Base-by-base conservation (phyloP, 371 early-diverging fungal species). In the Mycotypha africana region DNA sequence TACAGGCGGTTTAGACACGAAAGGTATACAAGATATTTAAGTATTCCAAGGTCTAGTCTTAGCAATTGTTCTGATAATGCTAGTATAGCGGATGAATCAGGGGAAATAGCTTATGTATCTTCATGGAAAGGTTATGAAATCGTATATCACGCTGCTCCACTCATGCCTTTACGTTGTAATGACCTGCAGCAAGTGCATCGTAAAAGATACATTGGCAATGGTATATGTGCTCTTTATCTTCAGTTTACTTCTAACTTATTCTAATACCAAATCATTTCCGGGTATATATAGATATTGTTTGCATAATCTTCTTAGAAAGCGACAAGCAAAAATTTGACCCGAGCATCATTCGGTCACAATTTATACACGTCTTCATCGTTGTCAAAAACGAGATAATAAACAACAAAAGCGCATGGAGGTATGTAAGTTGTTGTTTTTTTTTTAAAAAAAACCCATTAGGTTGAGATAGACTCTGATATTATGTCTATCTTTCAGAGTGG, bases 161-260 rank as follows among this genome's bases (percentile, higher is more conserved):
- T 88, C 15, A 73, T 93, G 41, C 93, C 93, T 2, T 78, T 56
- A 58, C 76, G 75, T 45, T 63, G 67, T 5, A 68, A 69, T 8
- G 91, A 91, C 56, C 60, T 60, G 20, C 90, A 91, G 37, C 91
- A 90, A 61, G 70, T 91, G 16, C 88, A 89, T 51, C 73, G 88
- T 12, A 92, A 92, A 58, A 70, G 90, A 14, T 88, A 90, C 54
- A 84, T 92, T 32, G 92, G 92, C 42, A 92, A 92, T 63, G 89
- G 71, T 73, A 71, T 8, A 24, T 14, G 3, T 14, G 1, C 15
- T 30, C 9, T 38, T 38, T 35, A 25, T 34, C 15, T 7, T 30
- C 5, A 36, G 36, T 7, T 19, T 45, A 31, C 23, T 17, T 25
- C 22, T 19, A 8, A 23, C n/a, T n/a, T n/a, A n/a, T n/a, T n/a